Evolutionary conservation across 2,329 filamentous ascomycete genomes (phyloP), one percentile per base, ranked within the genome.

Genomic region (Aureobasidium sp.): DNA sequence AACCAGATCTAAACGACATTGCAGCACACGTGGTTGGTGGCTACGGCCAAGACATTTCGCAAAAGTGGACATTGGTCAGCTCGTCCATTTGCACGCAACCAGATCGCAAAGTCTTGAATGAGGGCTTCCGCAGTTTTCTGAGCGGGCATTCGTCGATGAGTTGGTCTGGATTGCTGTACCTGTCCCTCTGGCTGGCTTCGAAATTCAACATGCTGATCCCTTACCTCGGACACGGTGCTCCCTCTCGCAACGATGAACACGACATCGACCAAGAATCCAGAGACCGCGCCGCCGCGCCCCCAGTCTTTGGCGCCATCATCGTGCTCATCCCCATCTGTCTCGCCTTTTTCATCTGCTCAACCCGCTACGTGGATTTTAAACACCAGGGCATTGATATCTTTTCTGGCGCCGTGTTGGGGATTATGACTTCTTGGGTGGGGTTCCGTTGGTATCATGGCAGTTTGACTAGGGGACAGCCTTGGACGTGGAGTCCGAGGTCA

Each of bases 361-460:
- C 90, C 1, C 88, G 93, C 12, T 97, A 88, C 83, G 91, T 87
- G 64, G 87, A 97, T 73, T 95, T 87, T 77, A 86, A 90, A 42
- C 93, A 97, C 74, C 89, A 93, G 72, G 91, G 87, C n/a, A 93
- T 96, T 72, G 93, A 97, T 67, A 89, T 97, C 66, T 76, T 97
- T 2, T 90, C 89, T 65, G 93, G 93, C n/a, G 88, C 87, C 61
- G 67, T 89, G 14, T 88, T 97, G 65, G 93, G 93, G 9, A 81
- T 87, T 15, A 75, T 86, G 48, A 84, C 84, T 41, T 84, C 89
- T 22, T 86, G 87, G 72, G 85, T 93, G 67, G 83, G 87, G 3
- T 96, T 96, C 78, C 82, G 89, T 27, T 90, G 87, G 77, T 97
- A 96, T 71, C 91, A 97, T 71, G 77, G 94, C 11, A 90, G 91